A percentile compares a stretch with the other conserved stretches of the same genome.
Conservation (phyloP, 176 grass and related monocot genomes). For the Eragrostis nindensis region DNA sequence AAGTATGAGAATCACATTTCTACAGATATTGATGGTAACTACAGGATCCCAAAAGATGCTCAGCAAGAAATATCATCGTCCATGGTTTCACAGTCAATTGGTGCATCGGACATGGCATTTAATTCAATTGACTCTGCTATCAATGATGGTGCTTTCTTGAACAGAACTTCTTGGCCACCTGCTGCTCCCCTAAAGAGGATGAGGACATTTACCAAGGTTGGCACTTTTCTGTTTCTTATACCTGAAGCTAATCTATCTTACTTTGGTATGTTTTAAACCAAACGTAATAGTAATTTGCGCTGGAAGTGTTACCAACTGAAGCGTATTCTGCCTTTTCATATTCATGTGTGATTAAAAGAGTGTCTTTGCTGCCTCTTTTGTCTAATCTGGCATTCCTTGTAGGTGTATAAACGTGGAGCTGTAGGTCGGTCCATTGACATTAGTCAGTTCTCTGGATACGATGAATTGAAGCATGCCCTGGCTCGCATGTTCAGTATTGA, state of each 20-base stretch:
- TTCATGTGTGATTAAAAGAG: neutral
- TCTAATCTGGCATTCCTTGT: slow-evolving; percentile 38
- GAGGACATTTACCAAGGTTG: slow-evolving; percentile 89
- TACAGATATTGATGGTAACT: slow-evolving; percentile 66
- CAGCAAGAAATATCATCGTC: slow-evolving; percentile 82
- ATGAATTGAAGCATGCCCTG: slow-evolving; percentile 62
- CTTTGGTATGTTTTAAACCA: neutral
- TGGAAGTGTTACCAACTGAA: neutral
- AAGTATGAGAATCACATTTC: slow-evolving; percentile 79
- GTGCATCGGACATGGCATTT: slow-evolving; percentile 80
- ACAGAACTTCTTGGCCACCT: slow-evolving; percentile 61
- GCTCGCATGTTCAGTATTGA: slow-evolving; percentile 73
- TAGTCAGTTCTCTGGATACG: slow-evolving; percentile 57
- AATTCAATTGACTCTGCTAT: slow-evolving; percentile 89
- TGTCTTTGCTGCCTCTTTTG: slow-evolving; percentile 5
- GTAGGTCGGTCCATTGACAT: slow-evolving; percentile 74
- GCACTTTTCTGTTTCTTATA: slow-evolving; percentile 30
- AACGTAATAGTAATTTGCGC: neutral
- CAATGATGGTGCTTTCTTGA: slow-evolving; percentile 61
- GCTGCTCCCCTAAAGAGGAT: slow-evolving; percentile 64
- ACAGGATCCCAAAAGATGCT: slow-evolving; percentile 64
- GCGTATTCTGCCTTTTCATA: neutral
- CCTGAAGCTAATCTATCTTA: neutral
- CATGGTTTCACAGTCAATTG: slow-evolving; percentile 85
- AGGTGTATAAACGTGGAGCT: slow-evolving; percentile 73